Evolutionary conservation across 805 yeast genomes (phyloP).

Genomic region (Schizosaccharomyces japonicus): DNA sequence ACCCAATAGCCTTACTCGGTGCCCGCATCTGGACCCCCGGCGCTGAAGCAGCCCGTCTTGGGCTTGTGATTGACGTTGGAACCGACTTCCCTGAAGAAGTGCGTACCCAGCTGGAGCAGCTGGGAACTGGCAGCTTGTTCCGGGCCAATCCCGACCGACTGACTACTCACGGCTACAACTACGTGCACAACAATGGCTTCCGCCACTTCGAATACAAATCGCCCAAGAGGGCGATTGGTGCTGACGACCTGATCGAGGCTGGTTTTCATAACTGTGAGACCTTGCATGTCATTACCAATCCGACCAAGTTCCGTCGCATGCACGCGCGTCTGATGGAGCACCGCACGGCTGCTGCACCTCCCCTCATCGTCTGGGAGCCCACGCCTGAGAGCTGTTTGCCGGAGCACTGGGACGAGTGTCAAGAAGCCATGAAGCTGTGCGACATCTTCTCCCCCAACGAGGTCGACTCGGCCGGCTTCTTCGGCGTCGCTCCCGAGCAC

Average conservation of each 20-base stretch:
- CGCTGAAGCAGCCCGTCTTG: conserved; percentile 19
- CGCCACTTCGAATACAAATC: conserved; percentile 37
- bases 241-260: conserved; percentile 23
- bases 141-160: conserved; percentile 28
- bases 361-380: conserved; percentile 55
- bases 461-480: conserved; percentile 50
- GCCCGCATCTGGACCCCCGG: conserved; percentile 29
- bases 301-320: conserved; percentile 26
- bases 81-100: conserved; percentile 40
- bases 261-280: conserved; percentile 22
- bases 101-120: conserved; percentile 23
- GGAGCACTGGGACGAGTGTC: conserved; percentile 22
- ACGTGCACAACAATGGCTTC: conserved; percentile 38
- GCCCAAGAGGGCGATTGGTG: conserved; percentile 35
- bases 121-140: conserved; percentile 39
- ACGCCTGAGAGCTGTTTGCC: conserved; percentile 50
- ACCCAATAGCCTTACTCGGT: conserved; percentile 30
- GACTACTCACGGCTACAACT: conserved; percentile 67
- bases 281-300: conserved; percentile 54
- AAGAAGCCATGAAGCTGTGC: conserved; percentile 21
- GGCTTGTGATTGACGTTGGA: conserved; percentile 63
- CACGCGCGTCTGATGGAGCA: not conserved
- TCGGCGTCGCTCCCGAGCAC: conserved; percentile 24
- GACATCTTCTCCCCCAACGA: conserved; percentile 63
- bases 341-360: conserved; percentile 6